These are phyloP conservation scores for Spergularia marina DNA, from an alignment of 148 eudicot genomes.

Conservation along the genomic window DNA sequence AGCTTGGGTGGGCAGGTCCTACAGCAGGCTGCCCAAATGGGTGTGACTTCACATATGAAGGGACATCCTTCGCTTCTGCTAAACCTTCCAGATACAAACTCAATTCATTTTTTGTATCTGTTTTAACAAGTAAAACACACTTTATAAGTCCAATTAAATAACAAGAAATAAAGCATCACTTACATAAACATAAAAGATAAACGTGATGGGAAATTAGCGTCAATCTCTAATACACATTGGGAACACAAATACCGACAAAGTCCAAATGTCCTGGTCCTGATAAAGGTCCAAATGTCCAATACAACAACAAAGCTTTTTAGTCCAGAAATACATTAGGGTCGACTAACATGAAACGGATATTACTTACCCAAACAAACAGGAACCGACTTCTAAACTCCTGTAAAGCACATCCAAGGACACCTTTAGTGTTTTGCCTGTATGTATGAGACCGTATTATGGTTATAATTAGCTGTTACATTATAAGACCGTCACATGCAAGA, in stretches of 20 bases:
- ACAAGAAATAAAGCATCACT: neutral
- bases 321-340: too few relatives aligned
- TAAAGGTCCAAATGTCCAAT: too few relatives aligned
- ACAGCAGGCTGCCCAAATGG: slow-evolving; percentile 20
- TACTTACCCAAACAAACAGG: slow-evolving; percentile 17
- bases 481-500: too few relatives aligned
- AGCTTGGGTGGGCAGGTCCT: slow-evolving; percentile 16
- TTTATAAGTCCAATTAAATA: neutral
- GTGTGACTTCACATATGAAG: slow-evolving; percentile 29
- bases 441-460: too few relatives aligned
- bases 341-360: too few relatives aligned
- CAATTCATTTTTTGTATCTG: slow-evolving; percentile 25
- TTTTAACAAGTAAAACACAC: neutral
- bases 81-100: slow-evolving; percentile 30
- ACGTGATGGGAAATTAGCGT: too few relatives aligned
- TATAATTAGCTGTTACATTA: too few relatives aligned
- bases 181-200: too few relatives aligned
- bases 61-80: slow-evolving; percentile 38
- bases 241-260: too few relatives aligned
- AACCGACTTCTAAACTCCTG: neutral
- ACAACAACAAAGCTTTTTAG: too few relatives aligned
- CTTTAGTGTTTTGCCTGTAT: slow-evolving; percentile 17
- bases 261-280: slow-evolving; percentile 20
- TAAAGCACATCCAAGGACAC: slow-evolving; percentile 8
- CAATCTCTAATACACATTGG: too few relatives aligned